phyloP scores from a whole-genome alignment of 164 flowering plant genomes.

The Tetrastigma voinierianum region DNA sequence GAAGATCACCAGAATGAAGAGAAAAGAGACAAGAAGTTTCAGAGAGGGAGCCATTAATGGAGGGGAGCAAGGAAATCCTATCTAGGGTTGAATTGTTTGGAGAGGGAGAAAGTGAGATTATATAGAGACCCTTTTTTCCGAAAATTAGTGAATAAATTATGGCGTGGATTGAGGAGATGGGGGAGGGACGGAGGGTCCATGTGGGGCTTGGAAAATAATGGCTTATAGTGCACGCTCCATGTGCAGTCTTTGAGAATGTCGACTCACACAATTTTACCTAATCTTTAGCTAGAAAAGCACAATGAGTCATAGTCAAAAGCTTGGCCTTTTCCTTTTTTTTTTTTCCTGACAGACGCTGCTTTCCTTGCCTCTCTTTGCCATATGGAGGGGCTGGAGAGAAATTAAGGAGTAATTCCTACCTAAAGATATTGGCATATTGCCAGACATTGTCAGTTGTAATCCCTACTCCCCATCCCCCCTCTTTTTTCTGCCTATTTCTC shows the following conservation, averaged over 20 bases:
- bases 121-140: no score
- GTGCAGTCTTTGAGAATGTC: constrained; percentile 22
- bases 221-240: constrained; percentile 28
- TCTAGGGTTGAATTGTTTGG: no score
- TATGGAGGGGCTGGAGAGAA: no score
- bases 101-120: background rate
- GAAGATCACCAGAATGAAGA: constrained; percentile 22
- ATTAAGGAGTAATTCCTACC: no score
- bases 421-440: no score
- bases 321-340: background rate
- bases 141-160: constrained; percentile 20
- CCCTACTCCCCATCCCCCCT: no score
- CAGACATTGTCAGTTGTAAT: no score
- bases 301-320: background rate
- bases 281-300: background rate
- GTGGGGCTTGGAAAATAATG: constrained; percentile 26
- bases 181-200: no score
- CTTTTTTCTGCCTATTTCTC: no score
- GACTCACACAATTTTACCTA: constrained; percentile 6
- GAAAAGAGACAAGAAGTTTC: constrained; percentile 15
- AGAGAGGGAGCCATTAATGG: constrained; percentile 29
- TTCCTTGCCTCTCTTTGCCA: no score
- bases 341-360: no score
- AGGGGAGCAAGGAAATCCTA: background rate
- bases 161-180: constrained; percentile 47